Evolutionary conservation across 2,329 filamentous ascomycete genomes (phyloP).

Genomic region (Neofusicoccum sp.): DNA sequence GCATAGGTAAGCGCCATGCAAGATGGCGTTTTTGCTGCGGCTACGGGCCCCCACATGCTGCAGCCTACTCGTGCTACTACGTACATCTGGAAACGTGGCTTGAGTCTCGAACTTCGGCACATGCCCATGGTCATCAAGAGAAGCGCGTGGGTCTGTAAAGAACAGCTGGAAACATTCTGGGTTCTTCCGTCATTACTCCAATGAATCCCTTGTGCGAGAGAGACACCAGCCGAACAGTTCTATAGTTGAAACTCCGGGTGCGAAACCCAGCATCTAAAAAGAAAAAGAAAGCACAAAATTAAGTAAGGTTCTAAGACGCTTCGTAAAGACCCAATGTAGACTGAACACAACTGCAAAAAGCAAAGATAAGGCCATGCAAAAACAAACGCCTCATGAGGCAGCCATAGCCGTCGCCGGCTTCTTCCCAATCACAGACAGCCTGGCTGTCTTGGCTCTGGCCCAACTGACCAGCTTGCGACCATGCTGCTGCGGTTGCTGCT

Average conservation of each 20-base stretch:
- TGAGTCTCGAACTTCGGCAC: neutral
- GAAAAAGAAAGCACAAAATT: neutral
- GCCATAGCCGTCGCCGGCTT: neutral
- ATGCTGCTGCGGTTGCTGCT: neutral
- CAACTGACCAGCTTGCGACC: neutral
- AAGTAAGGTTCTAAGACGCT: no score
- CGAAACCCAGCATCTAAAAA: no score
- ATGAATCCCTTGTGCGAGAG: no score
- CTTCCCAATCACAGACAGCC: neutral
- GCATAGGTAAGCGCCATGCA: neutral
- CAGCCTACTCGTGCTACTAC: neutral
- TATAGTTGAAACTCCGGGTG: no score
- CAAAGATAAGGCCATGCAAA: neutral
- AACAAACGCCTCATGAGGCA: neutral
- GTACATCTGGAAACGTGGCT: neutral
- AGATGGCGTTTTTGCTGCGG: neutral
- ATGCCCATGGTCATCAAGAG: neutral
- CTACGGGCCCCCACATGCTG: neutral
- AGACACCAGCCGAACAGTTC: neutral
- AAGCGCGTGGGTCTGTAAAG: neutral
- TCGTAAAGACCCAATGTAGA: neutral
- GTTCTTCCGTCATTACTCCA: no score
- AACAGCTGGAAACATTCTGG: no score
- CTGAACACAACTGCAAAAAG: neutral
- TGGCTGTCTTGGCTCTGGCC: constrained; percentile 2